Evolutionary conservation across 768 basidiomycete species (phyloP), one percentile per base, ranked within the genome.

Genomic region (Antrodiella citrinella): DNA sequence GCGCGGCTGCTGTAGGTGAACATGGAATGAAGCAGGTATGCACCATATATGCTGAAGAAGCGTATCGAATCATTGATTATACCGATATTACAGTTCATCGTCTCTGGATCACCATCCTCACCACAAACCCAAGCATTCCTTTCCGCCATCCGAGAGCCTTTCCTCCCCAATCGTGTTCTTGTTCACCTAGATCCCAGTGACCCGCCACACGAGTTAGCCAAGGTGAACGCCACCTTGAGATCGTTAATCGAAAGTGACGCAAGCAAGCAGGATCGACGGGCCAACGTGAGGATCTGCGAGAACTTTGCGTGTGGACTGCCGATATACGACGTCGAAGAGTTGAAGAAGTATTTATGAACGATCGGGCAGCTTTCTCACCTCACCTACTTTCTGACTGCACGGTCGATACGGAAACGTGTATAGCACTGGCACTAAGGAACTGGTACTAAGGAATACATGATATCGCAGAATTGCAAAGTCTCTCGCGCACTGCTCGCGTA

Each of bases 251-350:
- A 53, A 15, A 47, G 46, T n/a, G 21, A 42, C 3, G 44, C 15
- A 23, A 44, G 26, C 19, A 52, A 53, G 13, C 26, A 3, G 20
- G 48, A 45, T 15, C 19, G 26, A 22, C 23, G 12, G 51, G 53
- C 57, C 26, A 58, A 53, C 40, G 59, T 59, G 11, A 57, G 58
- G 4, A 44, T 62, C 12, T 62, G 61, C 51, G 54, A 59, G 55
- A 57, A 58, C 54, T 59, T 62, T 44, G 43, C 58, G 13, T 62
- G 61, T 30, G 56, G 61, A 7, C 35, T 59, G 20, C 61, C 61
- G 11, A 46, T 62, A 15, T 49, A 54, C 30, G 55, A 57, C 40
- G 44, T 54, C 9, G 52, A 46, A 19, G 62, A 54, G 54, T 53
- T 62, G 35, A 56, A 52, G 49, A 43, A 22, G 41, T 18, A 22